Percentiles rank a stretch among this genome's conserved stretches.
Evolutionary conservation across 148 eudicot genomes (phyloP).

Genomic region (Bassia scoparia): DNA sequence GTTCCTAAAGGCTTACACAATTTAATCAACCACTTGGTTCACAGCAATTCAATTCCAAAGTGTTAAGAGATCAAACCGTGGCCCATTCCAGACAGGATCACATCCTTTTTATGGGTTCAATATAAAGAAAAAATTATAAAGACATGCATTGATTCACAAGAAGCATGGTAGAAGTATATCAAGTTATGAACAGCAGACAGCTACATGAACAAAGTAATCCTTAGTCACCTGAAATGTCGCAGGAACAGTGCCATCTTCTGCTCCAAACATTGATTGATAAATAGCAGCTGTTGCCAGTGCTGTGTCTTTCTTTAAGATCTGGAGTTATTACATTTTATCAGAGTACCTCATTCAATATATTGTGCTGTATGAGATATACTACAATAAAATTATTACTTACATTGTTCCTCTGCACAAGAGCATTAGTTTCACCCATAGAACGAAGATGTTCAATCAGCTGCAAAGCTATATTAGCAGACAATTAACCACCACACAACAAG

Average conservation of each 20-base stretch:
- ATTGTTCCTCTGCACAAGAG: constrained; percentile 68
- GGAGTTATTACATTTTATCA: constrained; percentile 21
- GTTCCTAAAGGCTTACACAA: not conserved
- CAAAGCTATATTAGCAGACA: constrained; percentile 52
- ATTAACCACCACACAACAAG: not conserved
- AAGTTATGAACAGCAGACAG: not conserved
- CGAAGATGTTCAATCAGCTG: constrained; percentile 96
- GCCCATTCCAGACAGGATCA: not conserved
- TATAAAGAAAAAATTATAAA: not conserved
- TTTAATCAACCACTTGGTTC: not conserved
- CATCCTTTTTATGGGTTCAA: not conserved
- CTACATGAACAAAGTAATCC: not conserved
- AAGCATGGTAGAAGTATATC: not conserved
- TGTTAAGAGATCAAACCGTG: not conserved
- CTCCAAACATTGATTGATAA: constrained; percentile 95
- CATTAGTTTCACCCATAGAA: constrained; percentile 95
- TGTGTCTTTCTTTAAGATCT: constrained; percentile 85
- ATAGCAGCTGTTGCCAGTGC: constrained; percentile 94
- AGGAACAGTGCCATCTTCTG: constrained; percentile 88
- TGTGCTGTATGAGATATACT: constrained; percentile 9
- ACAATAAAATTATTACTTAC: constrained; percentile 38
- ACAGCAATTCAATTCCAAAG: not conserved
- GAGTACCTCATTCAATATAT: not conserved
- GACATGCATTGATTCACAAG: not conserved
- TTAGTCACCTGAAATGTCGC: constrained; percentile 89